A percentile compares a stretch with the other conserved stretches of the same genome.
Conservation (phyloP, 2,329 filamentous ascomycete species). For the Xylariomycetidae sp. region DNA sequence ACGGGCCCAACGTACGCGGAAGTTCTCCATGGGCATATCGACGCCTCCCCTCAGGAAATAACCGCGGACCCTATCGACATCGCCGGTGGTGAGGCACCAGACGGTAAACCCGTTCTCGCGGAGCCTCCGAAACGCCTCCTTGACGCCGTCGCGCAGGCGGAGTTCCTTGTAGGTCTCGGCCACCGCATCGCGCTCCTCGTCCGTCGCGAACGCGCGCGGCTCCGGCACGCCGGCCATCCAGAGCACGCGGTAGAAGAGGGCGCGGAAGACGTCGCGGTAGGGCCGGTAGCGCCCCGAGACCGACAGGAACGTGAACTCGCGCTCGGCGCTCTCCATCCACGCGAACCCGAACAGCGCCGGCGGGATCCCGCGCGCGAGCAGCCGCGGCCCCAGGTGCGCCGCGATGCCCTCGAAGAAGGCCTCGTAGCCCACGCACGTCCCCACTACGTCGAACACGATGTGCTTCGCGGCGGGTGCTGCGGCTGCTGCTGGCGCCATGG, state of each 20-base stretch:
- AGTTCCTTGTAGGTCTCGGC: constrained; percentile 32
- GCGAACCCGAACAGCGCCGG: constrained; percentile 37
- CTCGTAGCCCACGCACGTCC: constrained; percentile 42
- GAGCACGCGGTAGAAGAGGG: constrained; percentile 43
- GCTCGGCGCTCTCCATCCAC: constrained; percentile 41
- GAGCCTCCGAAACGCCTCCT: constrained; percentile 36
- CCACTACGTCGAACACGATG: constrained; percentile 47
- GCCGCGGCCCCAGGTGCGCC: constrained; percentile 32
- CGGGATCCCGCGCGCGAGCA: constrained; percentile 32
- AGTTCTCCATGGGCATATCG: constrained; percentile 43
- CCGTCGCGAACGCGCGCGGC: constrained; percentile 34
- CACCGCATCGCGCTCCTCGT: constrained; percentile 35
- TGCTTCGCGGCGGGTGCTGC: constrained; percentile 33
- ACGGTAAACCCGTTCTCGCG: constrained; percentile 41
- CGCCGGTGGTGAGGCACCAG: constrained; percentile 49
- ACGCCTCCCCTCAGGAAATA: constrained; percentile 45
- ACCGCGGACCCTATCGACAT: constrained; percentile 40
- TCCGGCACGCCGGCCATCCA: constrained; percentile 36
- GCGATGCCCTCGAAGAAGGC: constrained; percentile 36
- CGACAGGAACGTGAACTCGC: constrained; percentile 43
- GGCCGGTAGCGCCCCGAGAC: constrained; percentile 36
- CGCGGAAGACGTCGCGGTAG: constrained; percentile 36
- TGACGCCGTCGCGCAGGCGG: constrained; percentile 31
- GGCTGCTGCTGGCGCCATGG: no score
- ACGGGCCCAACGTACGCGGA: no score